Percentiles rank a stretch among this genome's conserved stretches.
phyloP scores from a whole-genome alignment of 805 yeast species.

The Tetrapisispora fleetii region DNA sequence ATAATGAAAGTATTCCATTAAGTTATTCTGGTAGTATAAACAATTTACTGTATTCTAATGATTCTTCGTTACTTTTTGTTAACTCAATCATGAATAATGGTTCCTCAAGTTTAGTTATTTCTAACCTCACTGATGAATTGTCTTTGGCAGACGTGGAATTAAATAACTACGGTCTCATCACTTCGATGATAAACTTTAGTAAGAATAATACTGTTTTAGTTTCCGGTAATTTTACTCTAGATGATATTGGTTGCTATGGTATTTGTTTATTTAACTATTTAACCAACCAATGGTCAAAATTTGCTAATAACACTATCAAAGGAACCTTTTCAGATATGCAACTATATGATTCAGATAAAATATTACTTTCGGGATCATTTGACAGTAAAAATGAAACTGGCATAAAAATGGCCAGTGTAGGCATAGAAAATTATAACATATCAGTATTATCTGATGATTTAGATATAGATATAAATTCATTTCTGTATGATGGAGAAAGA shows the following conservation, averaged over 20 bases:
- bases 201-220: conserved; percentile 37
- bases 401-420: conserved; percentile 36
- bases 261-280: conserved; percentile 57
- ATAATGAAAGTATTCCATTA: neutral
- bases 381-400: conserved; percentile 29
- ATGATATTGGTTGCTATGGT: conserved; percentile 45
- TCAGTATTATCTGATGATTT: conserved; percentile 8
- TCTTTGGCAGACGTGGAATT: conserved; percentile 31
- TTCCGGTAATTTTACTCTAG: conserved; percentile 65
- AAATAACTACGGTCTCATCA: conserved; percentile 31
- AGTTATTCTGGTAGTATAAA: neutral
- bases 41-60: neutral
- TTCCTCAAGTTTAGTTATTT: conserved; percentile 10
- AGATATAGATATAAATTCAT: conserved; percentile 10
- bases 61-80: conserved; percentile 7
- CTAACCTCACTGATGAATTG: conserved; percentile 38
- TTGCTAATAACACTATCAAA: conserved; percentile 27
- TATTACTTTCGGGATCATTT: conserved; percentile 49
- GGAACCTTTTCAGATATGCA: conserved; percentile 51
- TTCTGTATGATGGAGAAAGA: conserved; percentile 4
- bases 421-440: conserved; percentile 8
- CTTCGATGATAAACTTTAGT: conserved; percentile 34
- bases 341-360: conserved; percentile 32
- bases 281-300: conserved; percentile 43
- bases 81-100: conserved; percentile 3